Conservation (phyloP, 2,329 filamentous ascomycete species). For the Chrysoporthe cubensis region DNA sequence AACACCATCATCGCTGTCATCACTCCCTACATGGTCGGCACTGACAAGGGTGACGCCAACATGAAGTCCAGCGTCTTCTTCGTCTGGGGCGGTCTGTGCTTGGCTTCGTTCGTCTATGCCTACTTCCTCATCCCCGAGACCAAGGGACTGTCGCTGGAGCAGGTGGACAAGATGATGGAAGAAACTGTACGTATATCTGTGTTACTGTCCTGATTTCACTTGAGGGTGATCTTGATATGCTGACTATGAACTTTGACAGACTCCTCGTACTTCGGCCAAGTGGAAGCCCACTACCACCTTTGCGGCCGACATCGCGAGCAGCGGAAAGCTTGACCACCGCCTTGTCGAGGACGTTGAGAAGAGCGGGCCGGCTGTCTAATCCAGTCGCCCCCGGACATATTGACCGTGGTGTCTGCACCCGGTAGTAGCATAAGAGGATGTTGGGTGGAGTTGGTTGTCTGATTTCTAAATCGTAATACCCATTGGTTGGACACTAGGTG, state of each 20-base stretch:
- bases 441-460: neutral
- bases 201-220: neutral
- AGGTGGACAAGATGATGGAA: slow-evolving; percentile 88
- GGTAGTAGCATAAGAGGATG: neutral
- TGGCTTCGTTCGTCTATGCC: slow-evolving; percentile 62
- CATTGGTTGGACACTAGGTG: slow-evolving; percentile 3
- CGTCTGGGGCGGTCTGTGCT: slow-evolving; percentile 73
- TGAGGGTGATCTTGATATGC: neutral
- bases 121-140: slow-evolving; percentile 78
- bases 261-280: slow-evolving; percentile 73
- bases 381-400: neutral
- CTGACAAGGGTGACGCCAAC: slow-evolving; percentile 58
- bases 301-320: slow-evolving; percentile 44
- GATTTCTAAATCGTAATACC: slow-evolving; percentile 16
- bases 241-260: slow-evolving; percentile 36
- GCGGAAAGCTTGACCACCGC: slow-evolving; percentile 39
- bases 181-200: slow-evolving; percentile 54
- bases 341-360: slow-evolving; percentile 37
- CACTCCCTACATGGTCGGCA: slow-evolving; percentile 71
- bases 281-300: slow-evolving; percentile 77
- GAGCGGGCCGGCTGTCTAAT: slow-evolving; percentile 39
- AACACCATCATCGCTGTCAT: slow-evolving; percentile 76
- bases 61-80: slow-evolving; percentile 74
- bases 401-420: neutral
- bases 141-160: slow-evolving; percentile 77